These are phyloP conservation scores for Sophora flavescens DNA, from an alignment of 306 rosid species.

Conservation along the genomic window DNA sequence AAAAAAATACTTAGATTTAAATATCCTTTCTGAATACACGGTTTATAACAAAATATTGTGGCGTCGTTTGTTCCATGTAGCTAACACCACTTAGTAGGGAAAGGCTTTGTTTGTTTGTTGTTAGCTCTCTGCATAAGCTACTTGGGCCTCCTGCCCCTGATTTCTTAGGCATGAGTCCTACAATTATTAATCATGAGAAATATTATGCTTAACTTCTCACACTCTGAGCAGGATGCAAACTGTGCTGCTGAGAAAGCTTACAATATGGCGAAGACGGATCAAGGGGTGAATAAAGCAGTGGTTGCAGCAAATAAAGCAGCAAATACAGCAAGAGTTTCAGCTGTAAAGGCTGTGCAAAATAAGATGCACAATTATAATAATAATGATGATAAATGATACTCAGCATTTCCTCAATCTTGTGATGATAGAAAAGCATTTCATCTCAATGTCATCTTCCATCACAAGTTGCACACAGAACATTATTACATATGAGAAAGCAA, in stretches of 20 bases:
- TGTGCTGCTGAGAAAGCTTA: constrained; percentile 77
- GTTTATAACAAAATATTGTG: not conserved
- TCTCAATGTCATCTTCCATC: constrained; percentile 34
- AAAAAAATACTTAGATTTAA: too few relatives aligned
- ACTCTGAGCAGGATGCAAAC: constrained; percentile 75
- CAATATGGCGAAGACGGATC: constrained; percentile 59
- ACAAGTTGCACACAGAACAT: constrained; percentile 11
- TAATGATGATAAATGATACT: constrained; percentile 44
- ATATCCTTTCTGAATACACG: too few relatives aligned
- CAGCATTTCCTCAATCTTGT: constrained; percentile 19
- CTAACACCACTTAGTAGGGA: not conserved
- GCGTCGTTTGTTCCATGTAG: not conserved
- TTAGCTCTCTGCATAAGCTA: constrained; percentile 20
- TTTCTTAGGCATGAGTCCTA: constrained; percentile 13
- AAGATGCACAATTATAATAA: constrained; percentile 65
- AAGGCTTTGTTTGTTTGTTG: not conserved
- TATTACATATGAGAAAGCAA: constrained; percentile 29
- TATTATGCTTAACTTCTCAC: constrained; percentile 24
- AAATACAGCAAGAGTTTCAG: constrained; percentile 89
- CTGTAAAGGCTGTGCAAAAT: constrained; percentile 91
- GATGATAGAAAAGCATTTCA: constrained; percentile 22
- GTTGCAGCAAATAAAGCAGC: constrained; percentile 87
- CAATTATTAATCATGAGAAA: not conserved
- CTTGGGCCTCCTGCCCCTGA: not conserved
- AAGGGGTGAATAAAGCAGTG: constrained; percentile 66